Base-by-base conservation (phyloP, 164 flowering plant genomes). In the Chloranthus sessilifolius region DNA sequence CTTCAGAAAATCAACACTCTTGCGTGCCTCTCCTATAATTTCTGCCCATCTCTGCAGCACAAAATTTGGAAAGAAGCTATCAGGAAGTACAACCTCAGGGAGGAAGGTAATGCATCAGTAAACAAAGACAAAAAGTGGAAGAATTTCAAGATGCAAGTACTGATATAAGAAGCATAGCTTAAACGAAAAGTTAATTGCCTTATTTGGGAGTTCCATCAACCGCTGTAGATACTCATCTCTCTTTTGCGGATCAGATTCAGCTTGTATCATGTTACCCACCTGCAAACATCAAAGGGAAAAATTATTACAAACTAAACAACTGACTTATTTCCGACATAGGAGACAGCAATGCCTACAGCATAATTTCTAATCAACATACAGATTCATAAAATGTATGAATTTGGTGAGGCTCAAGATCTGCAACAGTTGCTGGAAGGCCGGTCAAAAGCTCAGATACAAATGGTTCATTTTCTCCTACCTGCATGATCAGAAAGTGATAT, bases 341-440 rank as follows among this genome's bases (percentile, higher is more conserved):
- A 42, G 23, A 42, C 23, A 27, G 23, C 5, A 42, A n/a, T 11
- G 12, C 6, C 48, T 12, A 44, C 25, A 26, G 31, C 9, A 22
- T 12, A 44, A 25, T n/a, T n/a, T 12, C 27, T 6, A n/a, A 0
- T 8, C 7, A 26, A 42, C 97, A 53, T 82, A 94, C 99, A 62
- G 99, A 77, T 81, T 94, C 99, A 74, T 89, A 94, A 67, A 94
- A 94, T 33, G 92, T 67, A 72, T 94, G 99, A 46, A 89, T 89
- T 59, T 94, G 99, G 58, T 94, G 97, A 47, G 95, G 88, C 72
- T 94, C 92, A 35, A 94, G 95, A 74, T 94, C 99, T 19, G 59
- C 81, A 60, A 94, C 67, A 14, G 96, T 89, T 21, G 77, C 60
- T 29, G 87, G 70, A 66, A 94, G 96, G 46, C 90, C 83, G 1